A percentile compares a stretch with the other conserved stretches of the same genome.
Conservation (phyloP, 1,284 basidiomycete genomes). For the Peniophora sp. region DNA sequence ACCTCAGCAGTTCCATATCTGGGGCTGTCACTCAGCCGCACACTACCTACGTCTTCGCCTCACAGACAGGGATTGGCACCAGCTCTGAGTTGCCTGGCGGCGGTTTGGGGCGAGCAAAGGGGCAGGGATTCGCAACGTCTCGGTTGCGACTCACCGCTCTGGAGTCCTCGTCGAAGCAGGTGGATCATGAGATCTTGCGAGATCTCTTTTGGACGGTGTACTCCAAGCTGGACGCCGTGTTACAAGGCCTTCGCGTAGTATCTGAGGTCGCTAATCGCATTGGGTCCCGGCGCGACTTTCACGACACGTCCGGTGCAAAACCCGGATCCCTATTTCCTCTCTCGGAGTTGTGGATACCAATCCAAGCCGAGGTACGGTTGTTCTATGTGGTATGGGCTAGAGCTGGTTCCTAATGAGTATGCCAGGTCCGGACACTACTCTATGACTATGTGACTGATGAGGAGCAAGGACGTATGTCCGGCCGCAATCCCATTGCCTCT, state of each 20-base stretch:
- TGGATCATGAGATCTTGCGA: constrained; percentile 78
- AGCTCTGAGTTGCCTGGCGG: constrained; percentile 10
- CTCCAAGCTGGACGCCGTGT: constrained; percentile 93
- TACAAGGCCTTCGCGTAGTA: constrained; percentile 86
- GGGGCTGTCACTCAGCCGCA: constrained; percentile 7
- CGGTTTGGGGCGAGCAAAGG: constrained; percentile 7
- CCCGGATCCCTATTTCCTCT: constrained; percentile 71
- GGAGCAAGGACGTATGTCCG: constrained; percentile 66
- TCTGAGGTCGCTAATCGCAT: constrained; percentile 89
- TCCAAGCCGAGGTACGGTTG: constrained; percentile 76
- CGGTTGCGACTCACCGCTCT: constrained; percentile 67
- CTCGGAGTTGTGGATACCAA: constrained; percentile 85
- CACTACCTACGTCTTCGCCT: constrained; percentile 10
- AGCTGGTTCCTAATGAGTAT: background rate
- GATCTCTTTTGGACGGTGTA: constrained; percentile 99
- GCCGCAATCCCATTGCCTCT: constrained; percentile 82
- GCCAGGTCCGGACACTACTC: constrained; percentile 77
- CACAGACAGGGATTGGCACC: constrained; percentile 15
- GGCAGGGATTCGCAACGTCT: constrained; percentile 30
- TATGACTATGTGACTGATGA: constrained; percentile 91
- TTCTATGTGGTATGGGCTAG: too few relatives aligned
- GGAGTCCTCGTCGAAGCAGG: constrained; percentile 66
- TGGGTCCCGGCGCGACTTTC: constrained; percentile 83
- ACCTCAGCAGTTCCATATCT: constrained; percentile 12
- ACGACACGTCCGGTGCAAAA: constrained; percentile 72